Evolutionary conservation across 176 grass and related monocot species (phyloP), one percentile per base, ranked within the genome.

Genomic region (Metroxylon sagu): DNA sequence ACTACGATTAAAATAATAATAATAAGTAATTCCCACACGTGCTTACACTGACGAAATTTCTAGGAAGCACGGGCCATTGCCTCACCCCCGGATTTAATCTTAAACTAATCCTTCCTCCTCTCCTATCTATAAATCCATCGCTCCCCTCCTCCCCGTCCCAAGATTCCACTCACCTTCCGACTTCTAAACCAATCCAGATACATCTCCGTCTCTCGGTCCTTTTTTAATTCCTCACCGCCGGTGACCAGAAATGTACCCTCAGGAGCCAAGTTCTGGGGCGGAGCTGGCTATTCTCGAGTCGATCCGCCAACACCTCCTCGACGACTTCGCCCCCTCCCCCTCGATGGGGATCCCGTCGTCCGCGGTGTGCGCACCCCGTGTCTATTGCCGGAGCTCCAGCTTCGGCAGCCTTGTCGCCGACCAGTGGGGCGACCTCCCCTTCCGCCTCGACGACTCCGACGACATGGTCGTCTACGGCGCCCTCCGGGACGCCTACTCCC

Each of bases 391-490:
- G 4, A 72, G 64, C 74, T 26, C 59, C 17, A 96, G 83, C 83
- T 95, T 95, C 67, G 80, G 83, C 10, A 89, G 82, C 74, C 83
- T 95, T 43, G 80, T 89, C 21, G 88, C 76, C 0, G 70, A 71
- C 64, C 60, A 76, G 82, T 85, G 88, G 84, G 73, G 81, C 70
- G 73, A 67, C 6, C 88, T 89, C 3, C 88, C 88, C 57, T 98
- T 98, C 73, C 70, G 70, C 56, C 25, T 73, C n/a, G 79, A 98
- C 56, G 94, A 93, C 82, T 50, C 85, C 59, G 82, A 98, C 50
- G 93, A 97, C 81, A 97, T 97, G 93, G 84, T 97, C 21, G 71
- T 98, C 39, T 83, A 76, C 74, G 79, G 78, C 8, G 73, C 76
- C 49, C 74, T 98, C 49, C 67, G 64, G 15, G 82, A 92, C 70